Conservation (phyloP, 768 basidiomycete species). For the Leccinum pellstonianum region DNA sequence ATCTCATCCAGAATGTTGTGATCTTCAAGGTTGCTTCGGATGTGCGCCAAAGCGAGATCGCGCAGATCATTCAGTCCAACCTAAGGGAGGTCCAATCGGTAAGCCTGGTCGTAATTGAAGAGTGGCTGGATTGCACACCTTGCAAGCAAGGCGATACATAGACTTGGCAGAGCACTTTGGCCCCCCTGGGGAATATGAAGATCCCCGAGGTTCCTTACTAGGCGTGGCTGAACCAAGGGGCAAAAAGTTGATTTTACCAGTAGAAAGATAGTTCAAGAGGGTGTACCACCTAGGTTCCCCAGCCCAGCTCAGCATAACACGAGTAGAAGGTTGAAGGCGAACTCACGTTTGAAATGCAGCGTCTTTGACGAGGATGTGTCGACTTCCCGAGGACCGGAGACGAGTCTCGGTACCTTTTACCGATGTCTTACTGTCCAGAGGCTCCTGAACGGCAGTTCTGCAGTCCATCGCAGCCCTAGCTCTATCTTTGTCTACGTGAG, state of each 20-base stretch:
- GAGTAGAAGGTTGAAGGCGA: neutral
- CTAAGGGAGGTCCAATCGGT: slow-evolving; percentile 2
- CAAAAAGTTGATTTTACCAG: slow-evolving; percentile 32
- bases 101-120: no score
- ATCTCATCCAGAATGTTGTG: slow-evolving; percentile 28
- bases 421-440: neutral
- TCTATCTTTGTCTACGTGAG: neutral
- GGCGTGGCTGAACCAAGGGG: slow-evolving; percentile 27
- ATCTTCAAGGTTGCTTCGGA: slow-evolving; percentile 19
- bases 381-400: slow-evolving; percentile 3
- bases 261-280: slow-evolving; percentile 41
- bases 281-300: slow-evolving; percentile 34
- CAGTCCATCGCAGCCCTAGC: neutral
- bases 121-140: slow-evolving; percentile 24
- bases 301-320: neutral
- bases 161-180: slow-evolving; percentile 41
- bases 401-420: neutral
- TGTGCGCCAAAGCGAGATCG: slow-evolving; percentile 18
- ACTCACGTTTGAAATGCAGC: slow-evolving; percentile 28
- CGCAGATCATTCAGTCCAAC: slow-evolving; percentile 21
- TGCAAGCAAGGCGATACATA: slow-evolving; percentile 42
- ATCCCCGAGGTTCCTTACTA: neutral
- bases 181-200: neutral
- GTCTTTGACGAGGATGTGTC: slow-evolving; percentile 25
- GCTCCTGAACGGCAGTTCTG: neutral